phyloP scores from a whole-genome alignment of 2,329 filamentous ascomycete genomes.

The Phaeosphaeria sp. region DNA sequence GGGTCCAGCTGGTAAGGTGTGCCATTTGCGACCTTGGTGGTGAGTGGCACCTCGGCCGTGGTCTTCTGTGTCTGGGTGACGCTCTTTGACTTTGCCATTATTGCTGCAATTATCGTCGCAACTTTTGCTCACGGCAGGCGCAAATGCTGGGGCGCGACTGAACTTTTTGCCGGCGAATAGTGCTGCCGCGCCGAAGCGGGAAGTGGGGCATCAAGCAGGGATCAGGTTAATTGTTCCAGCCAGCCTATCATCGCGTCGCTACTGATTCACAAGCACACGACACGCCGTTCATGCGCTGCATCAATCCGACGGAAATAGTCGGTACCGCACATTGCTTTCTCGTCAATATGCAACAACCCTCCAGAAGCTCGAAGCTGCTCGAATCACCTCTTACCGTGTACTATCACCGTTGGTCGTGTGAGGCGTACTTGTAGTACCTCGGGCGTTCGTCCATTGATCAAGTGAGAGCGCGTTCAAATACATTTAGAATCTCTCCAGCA shows the following conservation, averaged over 20 bases:
- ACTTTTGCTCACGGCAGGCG: background rate
- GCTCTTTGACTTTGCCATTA: conserved; percentile 43
- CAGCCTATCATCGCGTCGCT: conserved; percentile 38
- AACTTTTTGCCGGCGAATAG: conserved; percentile 27
- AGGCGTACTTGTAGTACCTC: background rate
- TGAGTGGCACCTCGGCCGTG: conserved; percentile 42
- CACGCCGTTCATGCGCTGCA: conserved; percentile 22
- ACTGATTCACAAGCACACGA: conserved; percentile 26
- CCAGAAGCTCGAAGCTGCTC: conserved; percentile 1
- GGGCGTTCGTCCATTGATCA: no score
- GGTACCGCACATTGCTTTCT: background rate
- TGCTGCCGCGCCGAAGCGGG: conserved; percentile 17
- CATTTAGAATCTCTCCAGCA: no score
- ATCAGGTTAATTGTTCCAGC: conserved; percentile 18
- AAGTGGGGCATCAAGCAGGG: conserved; percentile 20
- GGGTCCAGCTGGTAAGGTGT: conserved; percentile 54
- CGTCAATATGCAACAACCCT: conserved; percentile 13
- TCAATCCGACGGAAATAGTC: conserved; percentile 16
- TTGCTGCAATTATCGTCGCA: conserved; percentile 12
- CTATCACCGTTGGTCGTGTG: background rate
- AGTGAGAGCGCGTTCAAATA: no score
- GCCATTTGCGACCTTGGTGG: conserved; percentile 45
- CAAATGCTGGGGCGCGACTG: conserved; percentile 22
- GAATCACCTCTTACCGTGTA: background rate
- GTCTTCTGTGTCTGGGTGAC: conserved; percentile 32